phyloP scores from a whole-genome alignment of 2,329 filamentous ascomycete species.

The Sporothrix brasiliensis region DNA sequence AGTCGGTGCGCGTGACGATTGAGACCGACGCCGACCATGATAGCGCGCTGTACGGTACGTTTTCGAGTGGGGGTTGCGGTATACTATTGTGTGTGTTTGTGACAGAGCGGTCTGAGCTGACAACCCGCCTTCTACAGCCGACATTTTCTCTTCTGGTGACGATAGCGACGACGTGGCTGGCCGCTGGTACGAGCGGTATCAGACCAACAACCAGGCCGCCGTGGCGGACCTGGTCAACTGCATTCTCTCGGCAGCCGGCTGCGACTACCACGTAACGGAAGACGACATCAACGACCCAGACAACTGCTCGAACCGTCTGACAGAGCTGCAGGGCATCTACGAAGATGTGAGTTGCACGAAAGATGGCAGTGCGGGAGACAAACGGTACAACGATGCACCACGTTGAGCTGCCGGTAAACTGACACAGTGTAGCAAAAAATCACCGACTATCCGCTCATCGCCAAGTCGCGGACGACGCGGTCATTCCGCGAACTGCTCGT shows the following conservation, averaged over 20 bases:
- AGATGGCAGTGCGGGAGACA: not conserved
- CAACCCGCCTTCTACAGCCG: conserved; percentile 49
- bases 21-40: conserved; percentile 57
- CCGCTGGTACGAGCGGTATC: conserved; percentile 63
- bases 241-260: conserved; percentile 73
- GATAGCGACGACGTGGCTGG: conserved; percentile 60
- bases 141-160: conserved; percentile 64
- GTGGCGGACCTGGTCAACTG: conserved; percentile 68
- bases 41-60: conserved; percentile 60
- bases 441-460: conserved; percentile 88
- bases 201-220: conserved; percentile 56
- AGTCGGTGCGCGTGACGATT: conserved; percentile 56
- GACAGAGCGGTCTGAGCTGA: not conserved
- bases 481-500: conserved; percentile 78
- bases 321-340: conserved; percentile 85
- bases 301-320: conserved; percentile 74
- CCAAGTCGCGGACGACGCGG: conserved; percentile 73
- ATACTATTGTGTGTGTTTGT: too few species aligned
- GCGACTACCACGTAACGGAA: conserved; percentile 73
- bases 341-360: conserved; percentile 64
- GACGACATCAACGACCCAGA: conserved; percentile 90
- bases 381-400: not conserved
- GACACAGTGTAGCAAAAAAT: conserved; percentile 62
- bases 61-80: not conserved
- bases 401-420: not conserved